Evolutionary conservation across 2,329 filamentous ascomycete genomes (phyloP).

Genomic region (Emergomyces pasteurianus): DNA sequence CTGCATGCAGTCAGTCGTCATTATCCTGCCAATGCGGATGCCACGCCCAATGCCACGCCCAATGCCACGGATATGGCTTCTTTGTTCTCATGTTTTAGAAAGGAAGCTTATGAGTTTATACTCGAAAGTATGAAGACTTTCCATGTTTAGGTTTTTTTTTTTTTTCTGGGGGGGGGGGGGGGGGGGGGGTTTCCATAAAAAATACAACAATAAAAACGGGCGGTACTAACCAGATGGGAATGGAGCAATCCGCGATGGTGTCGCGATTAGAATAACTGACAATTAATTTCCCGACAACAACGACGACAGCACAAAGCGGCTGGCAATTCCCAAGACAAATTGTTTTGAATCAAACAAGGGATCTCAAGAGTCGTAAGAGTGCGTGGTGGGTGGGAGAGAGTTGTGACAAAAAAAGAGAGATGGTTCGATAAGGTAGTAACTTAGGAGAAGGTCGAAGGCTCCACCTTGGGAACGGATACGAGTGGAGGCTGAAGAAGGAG

Average conservation of each 20-base stretch:
- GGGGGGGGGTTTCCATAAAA: no score
- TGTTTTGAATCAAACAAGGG: no score
- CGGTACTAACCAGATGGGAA: background rate
- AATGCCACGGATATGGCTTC: background rate
- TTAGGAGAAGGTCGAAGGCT: background rate
- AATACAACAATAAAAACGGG: background rate
- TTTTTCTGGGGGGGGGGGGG: no score
- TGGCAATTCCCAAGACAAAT: background rate
- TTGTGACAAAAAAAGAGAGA: background rate
- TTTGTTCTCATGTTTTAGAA: background rate
- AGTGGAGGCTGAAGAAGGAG: conserved; percentile 1
- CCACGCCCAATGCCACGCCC: background rate
- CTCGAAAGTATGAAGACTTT: no score
- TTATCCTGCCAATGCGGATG: background rate
- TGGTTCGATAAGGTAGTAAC: background rate
- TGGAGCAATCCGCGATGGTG: background rate
- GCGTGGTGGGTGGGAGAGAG: background rate
- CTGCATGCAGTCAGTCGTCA: background rate
- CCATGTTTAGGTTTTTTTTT: no score
- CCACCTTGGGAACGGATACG: background rate
- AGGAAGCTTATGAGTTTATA: background rate
- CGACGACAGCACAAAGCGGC: background rate
- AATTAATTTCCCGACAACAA: background rate
- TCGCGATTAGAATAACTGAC: background rate
- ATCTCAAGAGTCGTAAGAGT: background rate